A percentile compares a stretch with the other conserved stretches of the same genome.
Conservation (phyloP, 148 eudicot genomes). For the Heliosperma pusillum region DNA sequence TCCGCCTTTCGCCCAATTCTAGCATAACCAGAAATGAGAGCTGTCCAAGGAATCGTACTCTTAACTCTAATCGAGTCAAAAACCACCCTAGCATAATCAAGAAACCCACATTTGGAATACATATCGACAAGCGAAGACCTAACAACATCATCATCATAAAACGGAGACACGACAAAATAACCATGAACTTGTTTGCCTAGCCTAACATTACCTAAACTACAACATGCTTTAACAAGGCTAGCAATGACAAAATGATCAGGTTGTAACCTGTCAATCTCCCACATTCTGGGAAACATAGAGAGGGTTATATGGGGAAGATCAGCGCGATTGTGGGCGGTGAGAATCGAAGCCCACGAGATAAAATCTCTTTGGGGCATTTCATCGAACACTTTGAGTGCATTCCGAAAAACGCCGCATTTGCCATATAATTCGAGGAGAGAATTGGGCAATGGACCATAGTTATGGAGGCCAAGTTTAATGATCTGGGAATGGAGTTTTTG, state of each 20-base stretch:
- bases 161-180: constrained; percentile 43
- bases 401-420: constrained; percentile 42
- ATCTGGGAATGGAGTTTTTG: constrained; percentile 63
- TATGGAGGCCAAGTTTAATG: constrained; percentile 45
- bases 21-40: constrained; percentile 66
- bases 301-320: constrained; percentile 35
- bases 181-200: constrained; percentile 63
- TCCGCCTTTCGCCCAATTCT: constrained; percentile 42
- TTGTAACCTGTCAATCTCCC: constrained; percentile 33
- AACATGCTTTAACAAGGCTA: constrained; percentile 53
- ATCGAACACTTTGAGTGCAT: constrained; percentile 62
- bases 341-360: constrained; percentile 64
- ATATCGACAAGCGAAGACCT: constrained; percentile 66
- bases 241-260: constrained; percentile 68
- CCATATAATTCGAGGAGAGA: constrained; percentile 47
- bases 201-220: constrained; percentile 35
- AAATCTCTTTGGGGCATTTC: constrained; percentile 53
- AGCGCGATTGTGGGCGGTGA: constrained; percentile 60
- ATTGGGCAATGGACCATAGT: constrained; percentile 40
- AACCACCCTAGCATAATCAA: constrained; percentile 44
- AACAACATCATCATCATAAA: constrained; percentile 54
- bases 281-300: constrained; percentile 39
- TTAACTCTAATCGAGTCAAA: constrained; percentile 44
- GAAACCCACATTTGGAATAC: constrained; percentile 58
- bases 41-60: constrained; percentile 63